phyloP scores from a whole-genome alignment of 1,284 basidiomycete species.

The Neonothopanus nambi region DNA sequence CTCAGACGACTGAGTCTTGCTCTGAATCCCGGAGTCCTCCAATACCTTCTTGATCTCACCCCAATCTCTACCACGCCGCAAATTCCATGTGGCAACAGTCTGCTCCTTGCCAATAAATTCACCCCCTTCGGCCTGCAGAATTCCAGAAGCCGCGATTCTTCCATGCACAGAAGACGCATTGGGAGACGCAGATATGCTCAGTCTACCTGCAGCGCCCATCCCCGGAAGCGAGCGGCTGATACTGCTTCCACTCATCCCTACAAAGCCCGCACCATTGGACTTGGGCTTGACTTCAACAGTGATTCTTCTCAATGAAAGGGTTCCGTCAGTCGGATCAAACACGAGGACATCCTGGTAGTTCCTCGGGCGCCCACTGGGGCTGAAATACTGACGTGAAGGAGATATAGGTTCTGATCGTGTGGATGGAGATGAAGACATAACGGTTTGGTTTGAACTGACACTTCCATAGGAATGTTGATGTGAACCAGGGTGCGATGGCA shows the following conservation, averaged over 20 bases:
- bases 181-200: slow-evolving; percentile 25
- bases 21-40: slow-evolving; percentile 10
- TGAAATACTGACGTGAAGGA: slow-evolving; percentile 13
- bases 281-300: slow-evolving; percentile 37
- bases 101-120: slow-evolving; percentile 55
- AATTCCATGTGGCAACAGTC: slow-evolving; percentile 67
- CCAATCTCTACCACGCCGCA: slow-evolving; percentile 56
- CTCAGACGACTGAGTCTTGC: neutral
- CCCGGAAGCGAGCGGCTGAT: slow-evolving; percentile 36
- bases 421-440: slow-evolving; percentile 30
- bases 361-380: slow-evolving; percentile 36
- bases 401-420: slow-evolving; percentile 28
- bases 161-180: slow-evolving; percentile 16
- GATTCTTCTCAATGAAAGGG: slow-evolving; percentile 57
- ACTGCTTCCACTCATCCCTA: slow-evolving; percentile 37
- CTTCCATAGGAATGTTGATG: slow-evolving; percentile 16
- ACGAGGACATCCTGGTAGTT: slow-evolving; percentile 65
- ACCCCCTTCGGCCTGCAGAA: slow-evolving; percentile 33
- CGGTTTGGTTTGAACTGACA: slow-evolving; percentile 16
- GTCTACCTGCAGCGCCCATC: slow-evolving; percentile 32
- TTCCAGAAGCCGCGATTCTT: slow-evolving; percentile 27
- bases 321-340: slow-evolving; percentile 62
- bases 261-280: slow-evolving; percentile 11
- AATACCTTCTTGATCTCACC: slow-evolving; percentile 49
- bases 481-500: neutral